A percentile compares a stretch with the other conserved stretches of the same genome.
These are phyloP conservation scores for Meyerozyma smithsonii DNA, from an alignment of 1,139 yeast species.

Conservation along the genomic window DNA sequence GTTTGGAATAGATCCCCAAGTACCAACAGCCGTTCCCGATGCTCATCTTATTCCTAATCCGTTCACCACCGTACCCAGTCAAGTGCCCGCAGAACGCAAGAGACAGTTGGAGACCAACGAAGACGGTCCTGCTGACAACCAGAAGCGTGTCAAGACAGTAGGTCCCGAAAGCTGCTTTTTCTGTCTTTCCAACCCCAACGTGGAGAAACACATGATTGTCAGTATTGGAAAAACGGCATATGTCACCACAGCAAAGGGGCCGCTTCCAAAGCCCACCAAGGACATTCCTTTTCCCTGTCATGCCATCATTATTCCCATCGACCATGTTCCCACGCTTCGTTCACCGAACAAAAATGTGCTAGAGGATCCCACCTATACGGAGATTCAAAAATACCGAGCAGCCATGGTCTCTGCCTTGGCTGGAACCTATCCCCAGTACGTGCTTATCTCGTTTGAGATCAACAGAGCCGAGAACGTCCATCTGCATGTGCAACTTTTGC, in stretches of 20 bases:
- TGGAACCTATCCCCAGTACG: slow-evolving; percentile 27
- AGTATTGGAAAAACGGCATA: slow-evolving; percentile 67
- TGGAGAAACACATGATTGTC: slow-evolving; percentile 76
- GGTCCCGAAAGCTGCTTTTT: slow-evolving; percentile 68
- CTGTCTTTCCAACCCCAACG: slow-evolving; percentile 75
- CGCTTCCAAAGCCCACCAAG: slow-evolving; percentile 51
- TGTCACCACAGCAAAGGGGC: slow-evolving; percentile 84
- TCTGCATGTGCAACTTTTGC: slow-evolving; percentile 60
- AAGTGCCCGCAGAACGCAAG: not conserved
- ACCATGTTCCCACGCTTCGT: slow-evolving; percentile 54
- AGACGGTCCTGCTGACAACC: not conserved
- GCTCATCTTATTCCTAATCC: slow-evolving; percentile 33
- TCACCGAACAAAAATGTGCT: slow-evolving; percentile 10
- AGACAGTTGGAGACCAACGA: not conserved
- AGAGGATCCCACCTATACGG: slow-evolving; percentile 19
- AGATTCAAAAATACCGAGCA: slow-evolving; percentile 34
- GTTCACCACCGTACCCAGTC: slow-evolving; percentile 14
- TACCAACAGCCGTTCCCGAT: not conserved
- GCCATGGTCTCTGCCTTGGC: slow-evolving; percentile 45
- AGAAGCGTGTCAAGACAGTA: slow-evolving; percentile 26
- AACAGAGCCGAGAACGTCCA: slow-evolving; percentile 56
- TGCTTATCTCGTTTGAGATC: slow-evolving; percentile 58
- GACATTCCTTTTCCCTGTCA: slow-evolving; percentile 67
- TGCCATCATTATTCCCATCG: slow-evolving; percentile 76
- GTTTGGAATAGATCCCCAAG: slow-evolving; percentile 33